Conservation (phyloP, 2,329 filamentous ascomycete species). For the Pseudogymnoascus sp. region DNA sequence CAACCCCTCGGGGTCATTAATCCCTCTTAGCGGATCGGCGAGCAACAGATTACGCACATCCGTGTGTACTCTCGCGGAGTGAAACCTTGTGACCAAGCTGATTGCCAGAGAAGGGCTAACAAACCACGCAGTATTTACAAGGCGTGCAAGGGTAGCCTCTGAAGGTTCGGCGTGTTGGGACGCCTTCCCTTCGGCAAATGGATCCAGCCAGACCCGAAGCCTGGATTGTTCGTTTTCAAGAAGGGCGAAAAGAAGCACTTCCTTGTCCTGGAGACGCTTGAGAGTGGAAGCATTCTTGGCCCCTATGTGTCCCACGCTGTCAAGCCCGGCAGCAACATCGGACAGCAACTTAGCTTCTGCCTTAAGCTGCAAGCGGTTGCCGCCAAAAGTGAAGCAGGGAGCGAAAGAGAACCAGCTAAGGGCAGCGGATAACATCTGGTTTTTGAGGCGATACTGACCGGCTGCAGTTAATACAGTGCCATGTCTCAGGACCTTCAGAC, state of each 20-base stretch:
- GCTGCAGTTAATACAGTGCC: constrained; percentile 56
- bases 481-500: constrained; percentile 65
- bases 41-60: constrained; percentile 75
- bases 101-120: constrained; percentile 83
- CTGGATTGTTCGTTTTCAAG: constrained; percentile 78
- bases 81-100: constrained; percentile 71
- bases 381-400: constrained; percentile 90
- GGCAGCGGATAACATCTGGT: constrained; percentile 76
- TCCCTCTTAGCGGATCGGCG: constrained; percentile 73
- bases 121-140: constrained; percentile 77
- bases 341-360: constrained; percentile 76
- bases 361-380: constrained; percentile 86
- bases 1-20: constrained; percentile 73
- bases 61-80: constrained; percentile 59
- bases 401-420: constrained; percentile 80
- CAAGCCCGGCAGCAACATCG: constrained; percentile 63
- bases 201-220: constrained; percentile 82
- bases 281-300: constrained; percentile 39
- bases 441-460: constrained; percentile 75
- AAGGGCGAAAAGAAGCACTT: constrained; percentile 71
- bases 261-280: constrained; percentile 65
- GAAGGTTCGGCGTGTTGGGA: constrained; percentile 28
- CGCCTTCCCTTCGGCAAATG: constrained; percentile 47
- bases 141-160: constrained; percentile 34
- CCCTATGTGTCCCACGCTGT: constrained; percentile 53